Evolutionary conservation across 345 rosid species (phyloP), one percentile per base, ranked within the genome.

Genomic region (Nasturtium officinale): DNA sequence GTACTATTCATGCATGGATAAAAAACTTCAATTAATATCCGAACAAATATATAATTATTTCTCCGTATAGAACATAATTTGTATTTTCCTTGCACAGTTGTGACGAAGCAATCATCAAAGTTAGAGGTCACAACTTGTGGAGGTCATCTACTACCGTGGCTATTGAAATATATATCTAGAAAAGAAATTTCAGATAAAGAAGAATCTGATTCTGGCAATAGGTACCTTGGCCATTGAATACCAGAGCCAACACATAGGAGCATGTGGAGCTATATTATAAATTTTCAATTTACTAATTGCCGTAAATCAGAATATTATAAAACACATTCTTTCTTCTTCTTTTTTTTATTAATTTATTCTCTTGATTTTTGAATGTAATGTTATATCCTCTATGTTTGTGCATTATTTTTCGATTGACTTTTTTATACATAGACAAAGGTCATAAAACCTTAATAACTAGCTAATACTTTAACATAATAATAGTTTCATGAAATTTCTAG

Each of bases 161-260:
- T 57, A 20, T 48, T 25, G 15, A 45, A 47, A 45, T 6, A 46
- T 58, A 51, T 55, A 67, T 18, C 25, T 1, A 7, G 8, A n/a
- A 65, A 35, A 30, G 5, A 46, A 1, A 23, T 30, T 9, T 35
- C 15, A 18, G 29, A 69, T 9, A 59, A 60, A 51, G 20, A 17
- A 51, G 74, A 50, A 75, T 68, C 57, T 42, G 58, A 68, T 75
- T 75, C 79, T 61, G 33, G 63, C 25, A 75, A 67, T 61, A 61
- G 48, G 56, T 61, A 54, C 47, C 54, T 37, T 25, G 57, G 64
- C 69, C 79, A 75, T 4, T 53, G 74, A 75, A 68, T 52, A 53
- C 10, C 16, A 42, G 64, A 75, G 69, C 69, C 79, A 75, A 61
- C 74, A 68, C 63, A 59, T 28, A 51, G 40, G 56, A 61, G 37